Evolutionary conservation across 495 filamentous ascomycete genomes (phyloP).

Genomic region (Penicillium bialowiezense): DNA sequence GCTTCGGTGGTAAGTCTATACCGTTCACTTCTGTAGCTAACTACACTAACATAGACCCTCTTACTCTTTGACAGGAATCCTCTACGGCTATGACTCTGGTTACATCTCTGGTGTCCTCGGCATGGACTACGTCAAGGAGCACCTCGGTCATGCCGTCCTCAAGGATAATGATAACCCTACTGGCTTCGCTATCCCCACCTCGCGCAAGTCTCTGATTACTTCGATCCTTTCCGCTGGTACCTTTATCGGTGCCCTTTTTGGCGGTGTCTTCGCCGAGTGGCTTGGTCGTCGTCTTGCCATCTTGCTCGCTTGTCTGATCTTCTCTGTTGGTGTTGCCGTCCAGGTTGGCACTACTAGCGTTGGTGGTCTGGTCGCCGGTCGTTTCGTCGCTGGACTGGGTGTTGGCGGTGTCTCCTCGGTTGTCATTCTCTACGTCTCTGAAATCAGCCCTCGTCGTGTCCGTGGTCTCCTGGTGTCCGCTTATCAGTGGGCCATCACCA

Average conservation of each 20-base stretch:
- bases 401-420: constrained; percentile 71
- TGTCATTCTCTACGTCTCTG: constrained; percentile 70
- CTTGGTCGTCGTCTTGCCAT: constrained; percentile 66
- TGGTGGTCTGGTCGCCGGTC: constrained; percentile 60
- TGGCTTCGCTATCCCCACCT: constrained; percentile 3
- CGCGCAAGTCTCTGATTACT: constrained; percentile 54
- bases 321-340: constrained; percentile 59
- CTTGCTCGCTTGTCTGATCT: constrained; percentile 60
- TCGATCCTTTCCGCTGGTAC: constrained; percentile 73
- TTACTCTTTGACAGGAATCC: constrained; percentile 30
- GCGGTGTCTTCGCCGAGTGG: constrained; percentile 61
- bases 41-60: background rate
- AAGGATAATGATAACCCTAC: constrained; percentile 10
- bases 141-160: constrained; percentile 30
- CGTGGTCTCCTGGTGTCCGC: constrained; percentile 64
- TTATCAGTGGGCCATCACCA: constrained; percentile 69
- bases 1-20: constrained; percentile 47
- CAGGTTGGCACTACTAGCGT: constrained; percentile 50
- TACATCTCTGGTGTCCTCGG: constrained; percentile 22
- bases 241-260: constrained; percentile 69
- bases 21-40: no score
- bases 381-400: constrained; percentile 68
- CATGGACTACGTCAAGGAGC: constrained; percentile 50
- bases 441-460: constrained; percentile 56
- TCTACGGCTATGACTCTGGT: constrained; percentile 47